Evolutionary conservation across 2,329 filamentous ascomycete genomes (phyloP).

Genomic region (Ascochyta pisi): DNA sequence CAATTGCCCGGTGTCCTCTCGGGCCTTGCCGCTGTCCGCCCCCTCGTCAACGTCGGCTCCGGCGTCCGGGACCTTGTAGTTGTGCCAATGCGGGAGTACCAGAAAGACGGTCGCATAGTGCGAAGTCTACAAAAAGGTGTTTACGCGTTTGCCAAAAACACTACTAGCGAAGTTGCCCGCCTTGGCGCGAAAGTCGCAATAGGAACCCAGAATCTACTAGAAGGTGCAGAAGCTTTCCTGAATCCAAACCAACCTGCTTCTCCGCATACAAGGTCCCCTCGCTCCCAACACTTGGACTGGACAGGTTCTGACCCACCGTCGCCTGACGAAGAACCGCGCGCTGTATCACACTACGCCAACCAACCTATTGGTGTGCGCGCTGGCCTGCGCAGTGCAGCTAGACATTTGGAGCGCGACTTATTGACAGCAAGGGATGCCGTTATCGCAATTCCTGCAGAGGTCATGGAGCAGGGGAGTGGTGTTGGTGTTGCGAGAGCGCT

Average conservation of each 20-base stretch:
- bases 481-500: conserved; percentile 81
- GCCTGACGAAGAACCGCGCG: conserved; percentile 74
- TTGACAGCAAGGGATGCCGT: conserved; percentile 87
- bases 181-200: conserved; percentile 93
- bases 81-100: conserved; percentile 89
- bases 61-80: conserved; percentile 87
- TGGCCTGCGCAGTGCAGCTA: conserved; percentile 82
- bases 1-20: conserved; percentile 89
- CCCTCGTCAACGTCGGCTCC: conserved; percentile 87
- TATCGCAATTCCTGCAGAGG: conserved; percentile 89
- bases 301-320: conserved; percentile 64
- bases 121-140: conserved; percentile 93
- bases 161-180: conserved; percentile 91
- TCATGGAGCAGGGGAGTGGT: conserved; percentile 84
- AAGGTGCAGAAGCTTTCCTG: conserved; percentile 85
- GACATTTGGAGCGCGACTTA: conserved; percentile 85
- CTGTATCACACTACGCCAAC: conserved; percentile 90
- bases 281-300: conserved; percentile 49
- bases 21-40: conserved; percentile 87
- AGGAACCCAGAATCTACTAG: conserved; percentile 90
- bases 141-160: conserved; percentile 87
- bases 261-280: conserved; percentile 38
- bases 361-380: conserved; percentile 90
- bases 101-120: conserved; percentile 90
- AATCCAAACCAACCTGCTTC: conserved; percentile 43